Evolutionary conservation across 805 yeast species (phyloP), one percentile per base, ranked within the genome.

Genomic region (Kazachstania bromeliacearum): DNA sequence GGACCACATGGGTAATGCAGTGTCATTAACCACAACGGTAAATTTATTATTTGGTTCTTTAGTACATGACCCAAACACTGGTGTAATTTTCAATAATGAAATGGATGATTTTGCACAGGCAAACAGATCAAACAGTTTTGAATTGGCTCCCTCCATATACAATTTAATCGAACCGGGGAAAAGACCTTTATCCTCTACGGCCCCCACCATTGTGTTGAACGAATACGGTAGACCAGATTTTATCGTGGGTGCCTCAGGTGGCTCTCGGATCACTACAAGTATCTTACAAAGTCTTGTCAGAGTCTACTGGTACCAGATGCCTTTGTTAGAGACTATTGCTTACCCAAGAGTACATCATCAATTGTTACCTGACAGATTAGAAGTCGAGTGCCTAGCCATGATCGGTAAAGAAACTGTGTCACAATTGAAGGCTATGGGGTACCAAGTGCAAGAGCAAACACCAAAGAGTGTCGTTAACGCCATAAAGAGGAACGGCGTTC

Each of bases 101-200:
- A 88, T 89, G 96, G 96, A 89, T 58, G 97, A 89, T 55, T 89
- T 89, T 51, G 80, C 95, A 7, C 66, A 73, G 22, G 87, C 92
- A 1, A 66, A 71, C 12, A 62, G 68, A 6, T 65, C 71, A 13
- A 89, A 89, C 57, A 79, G 85, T 12, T 89, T 87, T 59, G 81
- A 79, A 18, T 69, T 89, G 33, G 71, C 75, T 7, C 95, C 98
- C 0, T 84, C 95, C 0, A 63, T 75, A 14, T 83, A 71, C 65
- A 89, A 89, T 57, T 83, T 73, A 51, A 73, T 87, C 19, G 68
- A 65, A 31, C 94, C 96, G 0, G 69, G 60, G 40, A 82, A 79
- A 47, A 67, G 97, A 42, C 97, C 98, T 2, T 64, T 89, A 29
- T 81, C 94, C 4, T 84, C 95, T 2, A 73, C 81, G 23, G 71